Base-by-base conservation (phyloP, 2,329 filamentous ascomycete species). In the Sporothrix dimorphospora region DNA sequence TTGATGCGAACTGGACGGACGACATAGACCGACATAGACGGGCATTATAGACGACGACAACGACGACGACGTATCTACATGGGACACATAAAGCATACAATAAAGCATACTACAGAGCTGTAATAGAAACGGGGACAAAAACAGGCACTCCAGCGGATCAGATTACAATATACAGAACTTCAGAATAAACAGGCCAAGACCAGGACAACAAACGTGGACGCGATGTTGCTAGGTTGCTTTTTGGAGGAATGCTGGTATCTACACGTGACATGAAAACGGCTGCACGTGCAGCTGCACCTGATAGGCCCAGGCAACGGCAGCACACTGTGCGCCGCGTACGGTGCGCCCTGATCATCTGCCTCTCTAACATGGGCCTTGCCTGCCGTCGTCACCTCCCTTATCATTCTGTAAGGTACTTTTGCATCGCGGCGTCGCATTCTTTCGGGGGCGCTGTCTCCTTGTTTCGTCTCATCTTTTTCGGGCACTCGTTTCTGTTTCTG, bases 1-100 rank as follows among this genome's bases (percentile, higher is more conserved):
- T 38, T 38, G 30, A 4, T 14, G 16, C 55, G 55, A 59, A 57
- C 49, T 19, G 7, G 12, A 14, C 27, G 57, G 59, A 63, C 38
- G 21, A 27, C 63, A 63, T 49, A 38, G 47, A 49, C 47, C 47
- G 47, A 49, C 47, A 49, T 49, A 21, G 42, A 21, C 47, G 19
- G 19, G 47, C 47, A 49, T 49, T n/a, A 66, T 66, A 66, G 63
- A 66, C 63, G 63, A 66, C 63, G 27, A 66, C 42, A 49, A 49
- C 42, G 14, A 66, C 63, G 63, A n/a, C 42, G 42, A 47, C 42
- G 16, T 49, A 19, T 49, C 21, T 12, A 12, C 8, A 27, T 55
- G n/a, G n/a, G 21, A n/a, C 11, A 24, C 21, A 14, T 30, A 55
- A n/a, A n/a, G n/a, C n/a, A n/a, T n/a, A n/a, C n/a, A n/a, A n/a